Conservation (phyloP, 805 yeast species). For the Kurtzmaniella fragi region DNA sequence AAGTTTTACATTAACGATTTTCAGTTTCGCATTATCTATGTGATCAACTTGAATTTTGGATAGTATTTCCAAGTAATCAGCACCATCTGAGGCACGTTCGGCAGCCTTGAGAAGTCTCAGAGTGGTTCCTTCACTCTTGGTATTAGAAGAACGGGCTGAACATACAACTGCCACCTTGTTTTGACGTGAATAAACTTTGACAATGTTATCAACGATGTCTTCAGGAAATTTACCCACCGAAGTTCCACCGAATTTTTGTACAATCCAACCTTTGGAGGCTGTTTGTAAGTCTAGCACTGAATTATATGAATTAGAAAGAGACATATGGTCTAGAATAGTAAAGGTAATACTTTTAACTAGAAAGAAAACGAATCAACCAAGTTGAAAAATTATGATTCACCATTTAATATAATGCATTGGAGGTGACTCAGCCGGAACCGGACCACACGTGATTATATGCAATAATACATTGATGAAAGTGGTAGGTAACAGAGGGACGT, state of each 20-base stretch:
- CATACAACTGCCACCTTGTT: slow-evolving; percentile 89
- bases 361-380: background rate
- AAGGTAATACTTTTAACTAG: too few species aligned
- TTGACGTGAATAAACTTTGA: slow-evolving; percentile 55
- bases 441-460: background rate
- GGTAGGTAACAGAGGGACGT: too few species aligned
- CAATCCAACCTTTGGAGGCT: slow-evolving; percentile 30
- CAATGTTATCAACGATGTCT: slow-evolving; percentile 79
- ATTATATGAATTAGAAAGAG: slow-evolving; percentile 26
- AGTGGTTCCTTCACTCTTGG: slow-evolving; percentile 94
- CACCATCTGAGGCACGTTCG: slow-evolving; percentile 62
- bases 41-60: slow-evolving; percentile 77
- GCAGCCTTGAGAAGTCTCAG: slow-evolving; percentile 82
- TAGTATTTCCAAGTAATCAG: slow-evolving; percentile 54
- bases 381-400: slow-evolving; percentile 1
- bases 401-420: background rate
- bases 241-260: slow-evolving; percentile 97
- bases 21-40: slow-evolving; percentile 58
- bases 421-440: slow-evolving; percentile 1
- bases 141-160: slow-evolving; percentile 86
- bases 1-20: slow-evolving; percentile 43
- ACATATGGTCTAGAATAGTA: too few species aligned
- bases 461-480: too few species aligned
- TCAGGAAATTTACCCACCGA: slow-evolving; percentile 92
- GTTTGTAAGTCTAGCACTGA: slow-evolving; percentile 35